phyloP scores from a whole-genome alignment of 257 asterid genomes.

The Solanum medicagineum region DNA sequence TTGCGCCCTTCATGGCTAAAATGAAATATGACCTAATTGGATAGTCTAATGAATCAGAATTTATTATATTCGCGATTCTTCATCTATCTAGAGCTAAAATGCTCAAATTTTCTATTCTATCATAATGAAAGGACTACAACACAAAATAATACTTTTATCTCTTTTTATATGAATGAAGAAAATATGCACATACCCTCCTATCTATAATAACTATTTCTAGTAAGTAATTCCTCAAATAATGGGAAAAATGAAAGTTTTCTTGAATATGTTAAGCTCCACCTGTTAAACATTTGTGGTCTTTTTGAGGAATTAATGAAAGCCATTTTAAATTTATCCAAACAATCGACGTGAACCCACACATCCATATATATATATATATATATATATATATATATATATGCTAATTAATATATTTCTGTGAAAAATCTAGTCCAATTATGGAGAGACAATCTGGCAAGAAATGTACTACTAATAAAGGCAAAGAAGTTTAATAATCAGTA shows the following conservation, averaged over 20 bases:
- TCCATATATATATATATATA: no score
- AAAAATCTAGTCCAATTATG: not conserved
- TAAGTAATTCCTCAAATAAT: not conserved
- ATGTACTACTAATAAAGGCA: not conserved
- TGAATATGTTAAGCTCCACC: not conserved
- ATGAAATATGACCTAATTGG: not conserved
- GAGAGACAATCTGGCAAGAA: not conserved
- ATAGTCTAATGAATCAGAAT: not conserved
- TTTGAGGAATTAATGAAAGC: not conserved
- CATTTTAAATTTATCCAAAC: not conserved
- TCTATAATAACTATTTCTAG: not conserved
- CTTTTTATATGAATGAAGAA: not conserved
- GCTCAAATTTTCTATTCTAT: not conserved
- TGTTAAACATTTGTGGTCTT: not conserved
- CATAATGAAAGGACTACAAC: not conserved
- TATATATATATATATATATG: not conserved
- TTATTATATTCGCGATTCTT: not conserved
- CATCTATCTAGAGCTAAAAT: not conserved
- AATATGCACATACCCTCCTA: not conserved
- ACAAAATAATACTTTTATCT: not conserved
- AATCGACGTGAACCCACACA: not conserved
- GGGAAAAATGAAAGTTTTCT: not conserved
- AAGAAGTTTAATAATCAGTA: not conserved
- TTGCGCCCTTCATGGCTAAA: not conserved
- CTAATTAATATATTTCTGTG: not conserved